Percentiles rank a stretch among this genome's conserved stretches.
phyloP scores from a whole-genome alignment of 1,139 yeast species.

The Candida buenavistaensis region DNA sequence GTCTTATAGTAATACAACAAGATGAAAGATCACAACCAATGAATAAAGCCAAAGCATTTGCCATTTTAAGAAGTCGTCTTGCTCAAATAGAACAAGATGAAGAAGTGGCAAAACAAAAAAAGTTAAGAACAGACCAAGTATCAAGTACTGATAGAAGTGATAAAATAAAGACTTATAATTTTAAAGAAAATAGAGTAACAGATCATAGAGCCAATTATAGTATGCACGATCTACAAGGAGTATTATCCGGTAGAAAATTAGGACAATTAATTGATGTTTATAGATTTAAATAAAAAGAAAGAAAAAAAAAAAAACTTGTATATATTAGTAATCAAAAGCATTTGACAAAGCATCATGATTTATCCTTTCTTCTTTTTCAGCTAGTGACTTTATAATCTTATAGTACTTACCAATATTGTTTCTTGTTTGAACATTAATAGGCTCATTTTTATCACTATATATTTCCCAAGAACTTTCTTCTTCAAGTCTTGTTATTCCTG shows the following conservation, averaged over 20 bases:
- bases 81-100: constrained; percentile 78
- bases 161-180: constrained; percentile 90
- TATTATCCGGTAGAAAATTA: constrained; percentile 70
- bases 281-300: constrained; percentile 2
- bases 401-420: constrained; percentile 81
- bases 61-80: constrained; percentile 74
- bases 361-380: constrained; percentile 20
- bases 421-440: constrained; percentile 59
- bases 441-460: constrained; percentile 86
- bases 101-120: constrained; percentile 63
- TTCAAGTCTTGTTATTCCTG: constrained; percentile 77
- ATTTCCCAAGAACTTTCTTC: constrained; percentile 96
- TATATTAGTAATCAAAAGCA: constrained; percentile 5
- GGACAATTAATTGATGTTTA: constrained; percentile 49
- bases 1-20: constrained; percentile 85
- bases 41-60: constrained; percentile 93
- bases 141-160: constrained; percentile 88
- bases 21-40: constrained; percentile 95
- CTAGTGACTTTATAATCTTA: constrained; percentile 79
- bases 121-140: constrained; percentile 78
- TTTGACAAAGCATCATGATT: constrained; percentile 3
- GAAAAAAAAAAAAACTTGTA: background rate
- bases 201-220: constrained; percentile 89
- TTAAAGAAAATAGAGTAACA: constrained; percentile 87
- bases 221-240: constrained; percentile 75